Percentiles rank a stretch among this genome's conserved stretches.
phyloP scores from a whole-genome alignment of 2,329 filamentous ascomycete species.

The Akanthomyces muscarius region DNA sequence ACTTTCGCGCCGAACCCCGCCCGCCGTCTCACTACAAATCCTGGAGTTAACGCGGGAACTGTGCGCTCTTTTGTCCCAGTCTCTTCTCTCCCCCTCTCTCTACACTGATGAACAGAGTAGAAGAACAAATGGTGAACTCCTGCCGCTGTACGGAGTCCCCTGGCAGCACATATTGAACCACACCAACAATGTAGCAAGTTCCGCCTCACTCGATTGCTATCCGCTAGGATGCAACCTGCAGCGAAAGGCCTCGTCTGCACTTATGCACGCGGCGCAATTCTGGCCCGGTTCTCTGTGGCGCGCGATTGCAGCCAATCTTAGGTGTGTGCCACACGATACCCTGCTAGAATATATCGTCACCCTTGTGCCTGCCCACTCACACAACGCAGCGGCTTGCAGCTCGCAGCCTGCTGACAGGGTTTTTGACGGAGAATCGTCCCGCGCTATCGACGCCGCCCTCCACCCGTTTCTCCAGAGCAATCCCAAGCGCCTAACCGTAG shows the following conservation, averaged over 20 bases:
- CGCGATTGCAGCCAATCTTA: background rate
- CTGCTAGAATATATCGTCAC: background rate
- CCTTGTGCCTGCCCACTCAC: background rate
- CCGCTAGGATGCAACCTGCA: background rate
- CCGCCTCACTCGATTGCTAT: background rate
- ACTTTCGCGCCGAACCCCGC: slow-evolving; percentile 1
- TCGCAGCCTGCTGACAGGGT: background rate
- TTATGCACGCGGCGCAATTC: background rate
- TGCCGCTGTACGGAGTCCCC: too few relatives aligned
- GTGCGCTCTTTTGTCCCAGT: background rate
- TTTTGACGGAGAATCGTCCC: background rate
- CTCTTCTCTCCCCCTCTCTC: too few relatives aligned
- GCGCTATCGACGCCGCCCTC: background rate
- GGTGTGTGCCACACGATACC: background rate
- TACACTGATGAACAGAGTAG: background rate
- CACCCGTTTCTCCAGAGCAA: background rate
- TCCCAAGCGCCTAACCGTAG: background rate
- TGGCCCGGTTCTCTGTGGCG: background rate
- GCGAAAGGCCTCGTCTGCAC: background rate
- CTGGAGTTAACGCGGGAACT: background rate
- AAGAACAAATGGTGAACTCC: background rate
- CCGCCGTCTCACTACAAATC: background rate
- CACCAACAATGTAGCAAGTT: too few relatives aligned
- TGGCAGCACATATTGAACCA: too few relatives aligned
- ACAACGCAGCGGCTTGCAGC: background rate